A percentile compares a stretch with the other conserved stretches of the same genome.
These are phyloP conservation scores for Gastrolobium bilobum DNA, from an alignment of 306 rosid species.

Conservation along the genomic window DNA sequence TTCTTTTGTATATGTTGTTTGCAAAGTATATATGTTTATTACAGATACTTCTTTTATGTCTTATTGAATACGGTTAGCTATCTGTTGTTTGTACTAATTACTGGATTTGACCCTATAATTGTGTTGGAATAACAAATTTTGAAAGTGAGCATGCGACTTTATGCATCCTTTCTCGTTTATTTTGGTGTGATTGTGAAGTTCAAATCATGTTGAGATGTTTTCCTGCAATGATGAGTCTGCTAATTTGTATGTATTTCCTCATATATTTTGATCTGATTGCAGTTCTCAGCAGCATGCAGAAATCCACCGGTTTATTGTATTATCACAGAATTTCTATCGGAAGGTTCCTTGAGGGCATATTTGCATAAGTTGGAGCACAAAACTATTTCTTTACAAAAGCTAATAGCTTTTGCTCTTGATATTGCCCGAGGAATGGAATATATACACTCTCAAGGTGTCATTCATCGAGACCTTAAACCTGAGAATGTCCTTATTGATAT, in stretches of 20 bases:
- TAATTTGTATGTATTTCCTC: constrained; percentile 25
- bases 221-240: background rate
- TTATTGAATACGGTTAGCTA: constrained; percentile 31
- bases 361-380: constrained; percentile 76
- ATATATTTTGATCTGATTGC: constrained; percentile 54
- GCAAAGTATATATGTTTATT: constrained; percentile 9
- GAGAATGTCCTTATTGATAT: constrained; percentile 81
- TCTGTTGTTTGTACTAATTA: constrained; percentile 3
- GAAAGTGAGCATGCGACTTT: constrained; percentile 18
- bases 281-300: constrained; percentile 91
- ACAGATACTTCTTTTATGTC: constrained; percentile 17
- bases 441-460: constrained; percentile 86
- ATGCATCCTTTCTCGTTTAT: constrained; percentile 33
- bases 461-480: constrained; percentile 95
- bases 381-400: constrained; percentile 64
- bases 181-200: constrained; percentile 52
- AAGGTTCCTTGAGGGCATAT: constrained; percentile 92
- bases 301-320: constrained; percentile 86
- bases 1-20: constrained; percentile 1
- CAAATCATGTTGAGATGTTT: constrained; percentile 42
- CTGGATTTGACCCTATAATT: constrained; percentile 7
- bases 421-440: constrained; percentile 93
- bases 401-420: constrained; percentile 76
- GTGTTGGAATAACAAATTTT: background rate
- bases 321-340: constrained; percentile 80